These are phyloP conservation scores for Suillus discolor DNA, from an alignment of 768 basidiomycete genomes.

Conservation along the genomic window DNA sequence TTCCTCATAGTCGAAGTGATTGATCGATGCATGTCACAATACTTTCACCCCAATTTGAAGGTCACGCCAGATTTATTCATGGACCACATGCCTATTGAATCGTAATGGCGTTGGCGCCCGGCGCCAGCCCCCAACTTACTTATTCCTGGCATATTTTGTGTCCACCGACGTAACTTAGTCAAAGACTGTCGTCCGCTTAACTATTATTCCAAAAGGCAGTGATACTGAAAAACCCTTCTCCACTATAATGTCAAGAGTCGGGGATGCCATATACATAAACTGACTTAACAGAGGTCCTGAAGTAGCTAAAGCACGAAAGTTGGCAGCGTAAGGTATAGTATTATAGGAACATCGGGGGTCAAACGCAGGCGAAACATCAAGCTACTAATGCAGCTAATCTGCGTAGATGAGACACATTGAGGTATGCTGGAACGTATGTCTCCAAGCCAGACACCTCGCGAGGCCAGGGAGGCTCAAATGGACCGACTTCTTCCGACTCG, in stretches of 20 bases:
- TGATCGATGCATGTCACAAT: background rate
- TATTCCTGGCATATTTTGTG: background rate
- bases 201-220: too few relatives aligned
- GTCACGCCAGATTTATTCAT: background rate
- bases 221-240: too few relatives aligned
- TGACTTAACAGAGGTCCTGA: constrained; percentile 14
- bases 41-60: background rate
- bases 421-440: constrained; percentile 92
- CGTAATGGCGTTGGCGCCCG: background rate
- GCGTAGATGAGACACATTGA: constrained; percentile 87
- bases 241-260: background rate
- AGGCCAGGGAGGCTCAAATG: constrained; percentile 91
- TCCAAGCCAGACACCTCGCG: constrained; percentile 95
- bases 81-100: background rate
- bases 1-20: background rate
- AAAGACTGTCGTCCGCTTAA: too few relatives aligned
- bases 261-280: background rate
- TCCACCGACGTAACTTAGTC: background rate
- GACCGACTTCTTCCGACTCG: constrained; percentile 96
- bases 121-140: background rate
- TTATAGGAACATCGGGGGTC: constrained; percentile 2
- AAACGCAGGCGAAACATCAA: constrained; percentile 36
- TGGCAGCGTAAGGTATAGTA: constrained; percentile 6
- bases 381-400: constrained; percentile 86
- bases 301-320: constrained; percentile 13